Percentiles rank a stretch among this genome's conserved stretches.
phyloP scores from a whole-genome alignment of 768 basidiomycete genomes.

The Dacryopinax primogenitus region DNA sequence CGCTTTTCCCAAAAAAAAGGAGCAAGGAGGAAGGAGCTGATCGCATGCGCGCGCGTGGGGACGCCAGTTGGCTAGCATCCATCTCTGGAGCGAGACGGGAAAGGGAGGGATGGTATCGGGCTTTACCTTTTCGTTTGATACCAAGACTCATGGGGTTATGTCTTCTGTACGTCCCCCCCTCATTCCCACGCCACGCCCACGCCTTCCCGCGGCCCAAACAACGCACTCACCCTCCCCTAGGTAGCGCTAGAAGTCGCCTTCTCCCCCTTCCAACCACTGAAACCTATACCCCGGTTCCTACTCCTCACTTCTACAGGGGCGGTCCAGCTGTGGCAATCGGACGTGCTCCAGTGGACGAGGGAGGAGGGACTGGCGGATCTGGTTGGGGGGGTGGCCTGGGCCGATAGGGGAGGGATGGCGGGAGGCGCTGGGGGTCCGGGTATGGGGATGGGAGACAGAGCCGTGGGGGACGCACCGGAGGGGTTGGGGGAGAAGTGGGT shows the following conservation, averaged over 20 bases:
- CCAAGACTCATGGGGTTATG: constrained; percentile 52
- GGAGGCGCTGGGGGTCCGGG: constrained; percentile 25
- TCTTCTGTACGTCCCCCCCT: constrained; percentile 38
- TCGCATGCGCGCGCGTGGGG: neutral
- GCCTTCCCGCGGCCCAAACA: neutral
- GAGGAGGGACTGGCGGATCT: constrained; percentile 67
- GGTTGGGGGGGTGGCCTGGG: constrained; percentile 53
- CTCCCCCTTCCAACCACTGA: constrained; percentile 24
- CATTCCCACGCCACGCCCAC: neutral
- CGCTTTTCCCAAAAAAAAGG: constrained; percentile 21
- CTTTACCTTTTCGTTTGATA: constrained; percentile 53
- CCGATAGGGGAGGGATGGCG: constrained; percentile 52
- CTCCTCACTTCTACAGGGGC: constrained; percentile 65
- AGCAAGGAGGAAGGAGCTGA: neutral
- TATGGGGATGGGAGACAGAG: constrained; percentile 30
- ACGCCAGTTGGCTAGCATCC: constrained; percentile 37
- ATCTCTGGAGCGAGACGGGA: constrained; percentile 42
- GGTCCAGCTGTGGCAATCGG: constrained; percentile 58
- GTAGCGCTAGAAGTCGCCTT: constrained; percentile 42
- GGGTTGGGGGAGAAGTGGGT: constrained; percentile 37
- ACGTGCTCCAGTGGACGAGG: constrained; percentile 54
- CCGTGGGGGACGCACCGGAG: constrained; percentile 7
- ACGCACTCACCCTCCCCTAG: constrained; percentile 24
- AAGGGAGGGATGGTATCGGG: constrained; percentile 37
- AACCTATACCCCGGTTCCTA: constrained; percentile 34